Percentiles rank a stretch among this genome's conserved stretches.
Evolutionary conservation across 495 filamentous ascomycete genomes (phyloP).

Genomic region (Jackrogersella multiformis): DNA sequence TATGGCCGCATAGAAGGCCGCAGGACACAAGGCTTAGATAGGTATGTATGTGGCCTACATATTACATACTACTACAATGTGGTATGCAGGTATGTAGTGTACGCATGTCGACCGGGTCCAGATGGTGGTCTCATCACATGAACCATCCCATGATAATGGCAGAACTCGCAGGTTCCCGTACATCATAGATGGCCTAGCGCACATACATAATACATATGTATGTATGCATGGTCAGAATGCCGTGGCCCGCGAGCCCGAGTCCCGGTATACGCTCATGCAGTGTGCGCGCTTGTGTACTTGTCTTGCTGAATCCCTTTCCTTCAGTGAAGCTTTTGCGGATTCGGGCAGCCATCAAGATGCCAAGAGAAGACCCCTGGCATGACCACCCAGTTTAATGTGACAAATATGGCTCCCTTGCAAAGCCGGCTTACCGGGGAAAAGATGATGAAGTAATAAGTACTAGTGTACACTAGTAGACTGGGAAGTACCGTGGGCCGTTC

Average conservation of each 20-base stretch:
- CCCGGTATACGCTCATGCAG: constrained; percentile 36
- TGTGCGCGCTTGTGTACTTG: constrained; percentile 26
- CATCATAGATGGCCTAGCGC: constrained; percentile 39
- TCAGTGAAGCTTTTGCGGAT: constrained; percentile 32
- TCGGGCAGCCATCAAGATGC: constrained; percentile 38
- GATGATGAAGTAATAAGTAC: constrained; percentile 29
- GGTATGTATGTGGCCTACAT: constrained; percentile 9
- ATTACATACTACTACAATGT: too few relatives aligned
- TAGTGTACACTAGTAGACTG: constrained; percentile 1
- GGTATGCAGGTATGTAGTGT: constrained; percentile 18
- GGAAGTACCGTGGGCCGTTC: constrained; percentile 15
- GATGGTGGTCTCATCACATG: constrained; percentile 42
- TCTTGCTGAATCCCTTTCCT: constrained; percentile 17
- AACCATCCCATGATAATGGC: constrained; percentile 39
- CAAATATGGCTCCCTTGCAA: constrained; percentile 31
- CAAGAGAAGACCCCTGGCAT: constrained; percentile 39
- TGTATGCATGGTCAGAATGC: constrained; percentile 39
- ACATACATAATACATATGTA: constrained; percentile 37
- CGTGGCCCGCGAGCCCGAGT: constrained; percentile 42
- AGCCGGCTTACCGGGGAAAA: constrained; percentile 28
- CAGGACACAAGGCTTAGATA: constrained; percentile 32
- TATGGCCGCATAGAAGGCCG: constrained; percentile 40
- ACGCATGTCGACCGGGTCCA: constrained; percentile 37
- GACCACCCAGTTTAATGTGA: constrained; percentile 26
- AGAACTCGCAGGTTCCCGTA: constrained; percentile 35